Base-by-base conservation (phyloP, 371 early-diverging fungal genomes). In the Mucor plumbeus region DNA sequence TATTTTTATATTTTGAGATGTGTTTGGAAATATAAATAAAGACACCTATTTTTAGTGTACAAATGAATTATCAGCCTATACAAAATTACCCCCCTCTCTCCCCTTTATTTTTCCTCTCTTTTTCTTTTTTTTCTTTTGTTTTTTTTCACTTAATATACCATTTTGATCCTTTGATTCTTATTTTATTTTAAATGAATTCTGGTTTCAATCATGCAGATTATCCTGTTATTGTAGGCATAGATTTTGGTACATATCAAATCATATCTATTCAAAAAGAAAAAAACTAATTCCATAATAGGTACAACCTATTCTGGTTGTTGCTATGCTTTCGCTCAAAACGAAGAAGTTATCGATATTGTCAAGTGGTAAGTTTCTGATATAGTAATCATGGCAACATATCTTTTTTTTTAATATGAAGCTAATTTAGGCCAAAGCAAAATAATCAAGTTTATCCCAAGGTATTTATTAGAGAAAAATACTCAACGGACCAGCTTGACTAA, bases 161-260 rank as follows among this genome's bases (percentile, higher is more conserved):
- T 26, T 56, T 31, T 56, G 7, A 13, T 15, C 36, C 26, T 26
- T 26, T 26, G 26, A 26, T 26, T 26, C 26, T 26, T 26, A 26
- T 26, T 26, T 26, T 26, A n/a, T n/a, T 26, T 26, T 26, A 43
- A 9, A 62, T 62, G 62, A 62, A 58, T 34, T 60, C 66, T 59
- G 59, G 59, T n/a, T 68, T 68, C 36, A 68, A 68, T 33, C 48
- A 63, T 59, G 59, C 68, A 36, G 68, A 83, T 54, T 83, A 79
- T 59, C 81, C 84, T 54, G 84, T 83, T 56, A 81, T 83, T 71
- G 76, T 83, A 54, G 84, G 84, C 58, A 83, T 83, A 41, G 84
- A 82, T 65, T 82, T 82, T 74, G 83, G 83, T 82, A 77, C 50
- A 0, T 7, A 14, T 13, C 5, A 2, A 5, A 47, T 19, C 19